A percentile compares a stretch with the other conserved stretches of the same genome.
Evolutionary conservation across 106 monocot species (phyloP).

Genomic region (Platanthera zijinensis): DNA sequence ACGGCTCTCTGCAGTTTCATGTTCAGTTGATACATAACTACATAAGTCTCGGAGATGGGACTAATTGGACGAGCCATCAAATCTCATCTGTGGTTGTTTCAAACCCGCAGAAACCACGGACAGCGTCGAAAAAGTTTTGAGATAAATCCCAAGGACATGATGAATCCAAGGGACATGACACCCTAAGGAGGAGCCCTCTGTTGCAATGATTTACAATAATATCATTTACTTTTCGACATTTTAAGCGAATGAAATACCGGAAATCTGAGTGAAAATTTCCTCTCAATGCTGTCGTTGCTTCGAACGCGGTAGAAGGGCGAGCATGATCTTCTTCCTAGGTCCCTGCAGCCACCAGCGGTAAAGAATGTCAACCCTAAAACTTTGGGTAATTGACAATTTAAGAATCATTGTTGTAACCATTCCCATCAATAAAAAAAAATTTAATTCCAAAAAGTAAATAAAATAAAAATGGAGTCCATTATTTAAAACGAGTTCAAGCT

Average conservation of each 20-base stretch:
- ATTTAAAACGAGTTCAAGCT: no score
- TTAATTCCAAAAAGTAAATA: not conserved
- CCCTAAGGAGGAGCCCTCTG: not conserved
- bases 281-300: constrained; percentile 35
- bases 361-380: constrained; percentile 1
- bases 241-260: not conserved
- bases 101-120: no score
- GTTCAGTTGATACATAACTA: no score
- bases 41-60: no score
- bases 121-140: no score
- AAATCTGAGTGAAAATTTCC: not conserved
- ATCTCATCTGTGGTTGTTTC: no score
- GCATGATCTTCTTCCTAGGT: constrained; percentile 93
- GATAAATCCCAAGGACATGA: not conserved
- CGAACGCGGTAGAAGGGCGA: constrained; percentile 44
- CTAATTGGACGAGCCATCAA: no score
- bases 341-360: constrained; percentile 43
- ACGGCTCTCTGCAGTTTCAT: no score
- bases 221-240: not conserved
- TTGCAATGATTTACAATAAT: not conserved
- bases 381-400: not conserved
- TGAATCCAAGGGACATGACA: not conserved
- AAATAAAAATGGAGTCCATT: not conserved
- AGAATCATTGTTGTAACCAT: not conserved
- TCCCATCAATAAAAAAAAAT: not conserved